Evolutionary conservation across 805 yeast species (phyloP).

Genomic region (Hanseniaspora mollemarum): DNA sequence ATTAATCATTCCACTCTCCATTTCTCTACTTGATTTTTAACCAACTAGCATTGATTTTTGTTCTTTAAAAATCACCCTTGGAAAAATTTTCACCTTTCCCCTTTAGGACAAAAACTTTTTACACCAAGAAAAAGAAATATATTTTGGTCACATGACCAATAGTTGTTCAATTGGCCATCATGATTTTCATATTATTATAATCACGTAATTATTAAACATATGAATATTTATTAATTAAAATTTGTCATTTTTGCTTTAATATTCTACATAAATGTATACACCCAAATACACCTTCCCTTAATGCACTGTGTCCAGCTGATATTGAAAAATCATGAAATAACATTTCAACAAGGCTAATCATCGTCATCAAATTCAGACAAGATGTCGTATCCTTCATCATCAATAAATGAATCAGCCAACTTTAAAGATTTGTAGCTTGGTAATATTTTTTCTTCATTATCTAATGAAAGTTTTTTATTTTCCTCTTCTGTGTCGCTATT

Average conservation of each 20-base stretch:
- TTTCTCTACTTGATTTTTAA: too few species aligned
- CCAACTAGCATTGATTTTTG: not conserved
- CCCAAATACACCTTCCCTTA: too few species aligned
- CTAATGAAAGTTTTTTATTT: not conserved
- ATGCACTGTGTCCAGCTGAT: too few species aligned
- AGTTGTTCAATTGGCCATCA: too few species aligned
- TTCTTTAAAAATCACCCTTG: not conserved
- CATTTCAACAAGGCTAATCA: too few species aligned
- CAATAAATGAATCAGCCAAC: not conserved
- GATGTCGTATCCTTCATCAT: slow-evolving; percentile 14
- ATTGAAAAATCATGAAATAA: too few species aligned
- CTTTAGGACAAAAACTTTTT: not conserved
- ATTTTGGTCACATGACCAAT: not conserved
- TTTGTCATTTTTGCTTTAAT: too few species aligned
- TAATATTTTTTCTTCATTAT: not conserved
- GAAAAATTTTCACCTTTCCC: not conserved
- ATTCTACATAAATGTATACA: too few species aligned
- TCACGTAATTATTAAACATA: too few species aligned
- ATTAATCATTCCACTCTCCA: not conserved
- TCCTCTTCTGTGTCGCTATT: not conserved
- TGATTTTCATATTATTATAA: too few species aligned
- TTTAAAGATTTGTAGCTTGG: not conserved
- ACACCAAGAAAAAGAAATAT: not conserved
- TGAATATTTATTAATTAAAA: not conserved
- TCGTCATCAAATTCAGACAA: slow-evolving; percentile 13